Evolutionary conservation across 176 grass and related monocot species (phyloP), one percentile per base, ranked within the genome.

Genomic region (Oryza glaberrima): DNA sequence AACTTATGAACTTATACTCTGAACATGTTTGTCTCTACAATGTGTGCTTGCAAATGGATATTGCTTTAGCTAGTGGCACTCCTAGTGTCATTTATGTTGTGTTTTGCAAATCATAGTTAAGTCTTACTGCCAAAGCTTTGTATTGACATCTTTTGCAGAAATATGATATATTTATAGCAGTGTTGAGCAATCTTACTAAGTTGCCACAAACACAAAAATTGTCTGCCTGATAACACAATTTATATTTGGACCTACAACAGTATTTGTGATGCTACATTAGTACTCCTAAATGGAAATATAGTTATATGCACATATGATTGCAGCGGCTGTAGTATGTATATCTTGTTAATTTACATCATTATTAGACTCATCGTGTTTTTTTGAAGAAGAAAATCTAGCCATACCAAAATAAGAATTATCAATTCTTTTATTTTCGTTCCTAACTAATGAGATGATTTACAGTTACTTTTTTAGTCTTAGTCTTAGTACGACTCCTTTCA

Each of bases 21-120:
- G 17, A 15, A 25, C 15, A 10, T 51, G 11, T 52, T 49, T 23
- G n/a, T 63, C 58, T 9, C 58, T 63, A 23, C 58, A 61, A 61
- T 61, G 16, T 19, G 2, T 63, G 69, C 17, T 43, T 82, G 49
- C 69, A 70, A 58, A 87, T 82, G 25, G 7, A 11, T 71, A 58
- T 87, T 23, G 35, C 25, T 70, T 20, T 23, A 74, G 71, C 32
- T 52, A 58, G 19, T 48, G 15, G 11, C 26, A 19, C 22, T 32
- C 3, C 70, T 10, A 15, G 16, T 49, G 25, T 25, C 9, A 30
- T 52, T 69, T 77, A 6, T 3, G 11, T 11, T 69, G 32, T 41
- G 26, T 69, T 43, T 68, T 58, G 9, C 2, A 40, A 1, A 17
- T 23, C 16, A 32, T 25, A 17, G 46, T 61, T n/a, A 15, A 38